Evolutionary conservation across 1,284 basidiomycete species (phyloP), one percentile per base, ranked within the genome.

Genomic region (Tetrapyrgos nigripes): DNA sequence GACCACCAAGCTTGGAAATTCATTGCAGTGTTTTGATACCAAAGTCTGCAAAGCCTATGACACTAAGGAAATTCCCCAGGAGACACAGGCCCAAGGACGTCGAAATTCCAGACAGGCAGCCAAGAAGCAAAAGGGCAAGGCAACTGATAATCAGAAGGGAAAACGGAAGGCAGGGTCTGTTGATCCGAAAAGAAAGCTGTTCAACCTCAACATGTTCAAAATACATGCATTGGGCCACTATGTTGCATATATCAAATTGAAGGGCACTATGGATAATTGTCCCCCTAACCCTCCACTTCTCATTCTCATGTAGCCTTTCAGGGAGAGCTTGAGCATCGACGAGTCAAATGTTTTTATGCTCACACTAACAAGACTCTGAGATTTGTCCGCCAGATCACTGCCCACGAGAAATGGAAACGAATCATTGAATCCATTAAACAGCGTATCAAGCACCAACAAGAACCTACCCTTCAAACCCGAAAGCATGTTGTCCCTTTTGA

Each of bases 321-420:
- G 75, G 68, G 70, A 1, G 74, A 77, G 51, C 60, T 68, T 0
- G 69, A 74, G 40, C 75, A 77, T 48, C 59, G 66, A 0, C 55
- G 58, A 1, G 64, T 74, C 6, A 80, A 80, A 35, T 45, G 58
- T 0, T 69, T 71, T 17, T 78, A 74, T 52, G 29, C 53, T 0
- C 62, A 63, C 0, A 75, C 69, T 1, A 76, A 74, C 53, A 78
- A 76, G 55, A 64, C 64, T n/a, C 19, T 40, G 14, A 50, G 66
- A 1, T 64, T 62, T 21, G 50, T 58, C 0, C 21, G 31, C 0
- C 70, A 74, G n/a, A 72, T 79, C 28, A 63, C 71, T 0, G 63
- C 26, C 10, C 62, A 68, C 24, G 70, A 73, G 33, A 45, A 54
- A 0, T 52, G 64, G 0, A 17, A 5, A 8, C 40, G 43, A 6